Evolutionary conservation across 208 protist species (phyloP).

Genomic region (Trypanosoma melophagium): DNA sequence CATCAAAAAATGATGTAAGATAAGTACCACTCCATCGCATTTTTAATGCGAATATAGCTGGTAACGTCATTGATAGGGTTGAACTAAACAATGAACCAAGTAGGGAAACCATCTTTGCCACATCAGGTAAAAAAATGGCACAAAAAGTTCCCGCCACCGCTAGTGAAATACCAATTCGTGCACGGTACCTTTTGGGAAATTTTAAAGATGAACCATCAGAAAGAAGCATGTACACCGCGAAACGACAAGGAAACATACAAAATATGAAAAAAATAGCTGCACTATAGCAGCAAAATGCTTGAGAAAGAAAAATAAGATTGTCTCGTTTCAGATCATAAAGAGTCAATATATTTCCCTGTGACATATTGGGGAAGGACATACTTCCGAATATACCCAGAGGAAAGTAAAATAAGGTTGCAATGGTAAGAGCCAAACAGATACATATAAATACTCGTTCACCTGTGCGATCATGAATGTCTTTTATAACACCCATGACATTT

Average conservation of each 20-base stretch:
- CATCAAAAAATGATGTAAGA: slow-evolving; percentile 48
- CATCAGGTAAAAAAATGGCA: slow-evolving; percentile 69
- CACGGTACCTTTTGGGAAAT: slow-evolving; percentile 57
- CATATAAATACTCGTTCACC: slow-evolving; percentile 60
- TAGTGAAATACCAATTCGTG: slow-evolving; percentile 43
- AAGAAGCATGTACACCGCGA: slow-evolving; percentile 68
- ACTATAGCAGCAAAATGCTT: slow-evolving; percentile 75
- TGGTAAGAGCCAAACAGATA: slow-evolving; percentile 57
- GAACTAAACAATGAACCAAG: slow-evolving; percentile 73
- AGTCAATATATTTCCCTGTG: slow-evolving; percentile 66
- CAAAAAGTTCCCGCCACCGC: slow-evolving; percentile 36
- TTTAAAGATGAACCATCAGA: slow-evolving; percentile 52
- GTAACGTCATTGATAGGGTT: slow-evolving; percentile 79
- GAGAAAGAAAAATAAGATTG: slow-evolving; percentile 60
- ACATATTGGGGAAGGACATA: slow-evolving; percentile 55
- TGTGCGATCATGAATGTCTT: slow-evolving; percentile 71
- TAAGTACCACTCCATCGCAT: slow-evolving; percentile 66
- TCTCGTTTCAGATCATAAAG: slow-evolving; percentile 57
- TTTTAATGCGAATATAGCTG: slow-evolving; percentile 67
- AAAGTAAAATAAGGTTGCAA: slow-evolving; percentile 59
- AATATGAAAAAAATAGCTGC: slow-evolving; percentile 72
- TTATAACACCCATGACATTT: slow-evolving; percentile 82
- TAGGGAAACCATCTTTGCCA: slow-evolving; percentile 60
- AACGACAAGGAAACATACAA: slow-evolving; percentile 72
- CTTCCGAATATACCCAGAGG: slow-evolving; percentile 62